Evolutionary conservation across 2,329 filamentous ascomycete genomes (phyloP).

Genomic region (Pyrenochaeta sp.): DNA sequence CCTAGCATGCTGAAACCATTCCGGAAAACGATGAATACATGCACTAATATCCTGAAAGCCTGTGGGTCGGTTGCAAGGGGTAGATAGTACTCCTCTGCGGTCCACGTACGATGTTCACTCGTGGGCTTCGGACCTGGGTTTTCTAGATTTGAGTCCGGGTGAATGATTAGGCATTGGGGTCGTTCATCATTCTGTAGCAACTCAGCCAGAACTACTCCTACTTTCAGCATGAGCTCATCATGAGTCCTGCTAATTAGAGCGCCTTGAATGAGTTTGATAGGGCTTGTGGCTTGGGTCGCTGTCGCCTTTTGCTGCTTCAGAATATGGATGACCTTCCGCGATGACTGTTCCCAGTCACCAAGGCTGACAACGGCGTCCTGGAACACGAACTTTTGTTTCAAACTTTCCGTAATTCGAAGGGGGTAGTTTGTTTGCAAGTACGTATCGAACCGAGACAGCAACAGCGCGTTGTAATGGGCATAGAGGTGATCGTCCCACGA

Average conservation of each 20-base stretch:
- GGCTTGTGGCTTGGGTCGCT: constrained; percentile 65
- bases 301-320: constrained; percentile 66
- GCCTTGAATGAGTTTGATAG: constrained; percentile 78
- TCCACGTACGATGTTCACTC: constrained; percentile 24
- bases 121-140: constrained; percentile 27
- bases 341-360: constrained; percentile 62
- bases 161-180: constrained; percentile 38
- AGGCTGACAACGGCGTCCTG: constrained; percentile 72
- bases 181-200: constrained; percentile 39
- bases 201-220: constrained; percentile 54
- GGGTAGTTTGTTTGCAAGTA: constrained; percentile 67
- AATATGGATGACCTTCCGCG: constrained; percentile 63
- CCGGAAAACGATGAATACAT: constrained; percentile 69
- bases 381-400: constrained; percentile 66
- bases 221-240: constrained; percentile 52
- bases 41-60: constrained; percentile 54
- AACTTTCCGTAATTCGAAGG: constrained; percentile 59
- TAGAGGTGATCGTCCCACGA: constrained; percentile 89
- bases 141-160: constrained; percentile 32
- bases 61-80: constrained; percentile 50
- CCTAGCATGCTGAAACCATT: constrained; percentile 53
- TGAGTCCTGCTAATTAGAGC: constrained; percentile 72
- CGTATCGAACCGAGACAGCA: constrained; percentile 79
- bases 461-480: constrained; percentile 83
- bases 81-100: constrained; percentile 36